Conservation (phyloP, 1,284 basidiomycete species). For the Vanrija humicola region DNA sequence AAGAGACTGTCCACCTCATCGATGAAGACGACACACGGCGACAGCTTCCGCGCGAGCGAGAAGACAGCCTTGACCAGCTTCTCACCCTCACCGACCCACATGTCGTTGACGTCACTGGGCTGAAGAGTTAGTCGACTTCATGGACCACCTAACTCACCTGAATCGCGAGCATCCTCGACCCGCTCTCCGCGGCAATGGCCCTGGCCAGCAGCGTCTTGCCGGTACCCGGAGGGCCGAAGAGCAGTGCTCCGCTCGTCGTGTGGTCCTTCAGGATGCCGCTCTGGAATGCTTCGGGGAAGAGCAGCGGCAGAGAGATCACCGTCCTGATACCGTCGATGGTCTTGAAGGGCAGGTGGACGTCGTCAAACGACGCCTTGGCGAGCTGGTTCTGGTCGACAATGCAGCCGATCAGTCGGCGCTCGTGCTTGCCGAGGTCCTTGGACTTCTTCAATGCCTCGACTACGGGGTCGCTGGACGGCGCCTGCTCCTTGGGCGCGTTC, state of each 20-base stretch:
- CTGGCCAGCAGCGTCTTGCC: constrained; percentile 88
- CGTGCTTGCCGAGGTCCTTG: constrained; percentile 67
- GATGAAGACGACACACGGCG: constrained; percentile 91
- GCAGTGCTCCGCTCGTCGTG: constrained; percentile 76
- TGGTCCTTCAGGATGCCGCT: constrained; percentile 88
- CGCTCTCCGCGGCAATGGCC: constrained; percentile 85
- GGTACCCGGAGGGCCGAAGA: constrained; percentile 87
- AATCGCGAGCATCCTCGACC: constrained; percentile 80
- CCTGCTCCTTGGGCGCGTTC: constrained; percentile 6
- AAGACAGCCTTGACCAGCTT: constrained; percentile 90
- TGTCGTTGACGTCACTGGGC: constrained; percentile 50
- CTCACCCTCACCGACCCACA: constrained; percentile 91
- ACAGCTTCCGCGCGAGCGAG: constrained; percentile 75
- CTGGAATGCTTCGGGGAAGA: constrained; percentile 85
- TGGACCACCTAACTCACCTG: constrained; percentile 11
- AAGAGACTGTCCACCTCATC: constrained; percentile 95
- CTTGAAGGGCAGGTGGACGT: constrained; percentile 79
- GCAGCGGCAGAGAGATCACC: constrained; percentile 82
- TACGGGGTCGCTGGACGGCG: constrained; percentile 57
- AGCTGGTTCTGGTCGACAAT: constrained; percentile 72
- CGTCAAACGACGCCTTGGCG: constrained; percentile 67
- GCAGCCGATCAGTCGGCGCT: constrained; percentile 70
- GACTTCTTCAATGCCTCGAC: constrained; percentile 71
- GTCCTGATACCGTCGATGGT: constrained; percentile 85
- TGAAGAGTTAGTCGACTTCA: background rate